Conservation (phyloP, 106 monocot genomes). For the Triglochin maritima region DNA sequence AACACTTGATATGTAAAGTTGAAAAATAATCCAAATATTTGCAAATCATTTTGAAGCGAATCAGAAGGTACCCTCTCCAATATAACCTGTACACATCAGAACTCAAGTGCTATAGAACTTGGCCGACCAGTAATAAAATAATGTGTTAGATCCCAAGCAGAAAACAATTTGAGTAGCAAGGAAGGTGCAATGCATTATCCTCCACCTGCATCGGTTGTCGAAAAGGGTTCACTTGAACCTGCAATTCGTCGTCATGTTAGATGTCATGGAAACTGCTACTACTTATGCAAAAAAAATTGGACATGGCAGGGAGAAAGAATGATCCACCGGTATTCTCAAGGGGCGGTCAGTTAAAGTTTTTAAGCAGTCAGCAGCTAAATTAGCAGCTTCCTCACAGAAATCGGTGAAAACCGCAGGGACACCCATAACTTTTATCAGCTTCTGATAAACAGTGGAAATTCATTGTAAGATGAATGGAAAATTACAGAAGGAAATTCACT, state of each 20-base stretch:
- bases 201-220: slow-evolving; percentile 74
- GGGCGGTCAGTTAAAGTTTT: slow-evolving; percentile 25
- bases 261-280: not conserved
- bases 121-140: too few relatives aligned
- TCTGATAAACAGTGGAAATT: too few relatives aligned
- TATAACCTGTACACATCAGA: too few relatives aligned
- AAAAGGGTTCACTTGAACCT: slow-evolving; percentile 96
- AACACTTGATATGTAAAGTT: too few relatives aligned
- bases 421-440: slow-evolving; percentile 50
- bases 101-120: too few relatives aligned
- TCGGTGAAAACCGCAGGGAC: slow-evolving; percentile 78
- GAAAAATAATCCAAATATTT: too few relatives aligned
- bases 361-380: slow-evolving; percentile 53
- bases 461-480: not conserved
- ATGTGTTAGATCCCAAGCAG: slow-evolving; percentile 80
- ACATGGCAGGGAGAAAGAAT: too few relatives aligned
- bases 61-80: too few relatives aligned
- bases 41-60: too few relatives aligned
- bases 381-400: slow-evolving; percentile 96
- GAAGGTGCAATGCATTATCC: slow-evolving; percentile 48
- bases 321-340: slow-evolving; percentile 55
- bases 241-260: slow-evolving; percentile 12
- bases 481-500: not conserved
- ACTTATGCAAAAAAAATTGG: not conserved
- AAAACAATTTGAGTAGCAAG: slow-evolving; percentile 98